Conservation (phyloP, 805 yeast species). For the Jamesozyma rosinii region DNA sequence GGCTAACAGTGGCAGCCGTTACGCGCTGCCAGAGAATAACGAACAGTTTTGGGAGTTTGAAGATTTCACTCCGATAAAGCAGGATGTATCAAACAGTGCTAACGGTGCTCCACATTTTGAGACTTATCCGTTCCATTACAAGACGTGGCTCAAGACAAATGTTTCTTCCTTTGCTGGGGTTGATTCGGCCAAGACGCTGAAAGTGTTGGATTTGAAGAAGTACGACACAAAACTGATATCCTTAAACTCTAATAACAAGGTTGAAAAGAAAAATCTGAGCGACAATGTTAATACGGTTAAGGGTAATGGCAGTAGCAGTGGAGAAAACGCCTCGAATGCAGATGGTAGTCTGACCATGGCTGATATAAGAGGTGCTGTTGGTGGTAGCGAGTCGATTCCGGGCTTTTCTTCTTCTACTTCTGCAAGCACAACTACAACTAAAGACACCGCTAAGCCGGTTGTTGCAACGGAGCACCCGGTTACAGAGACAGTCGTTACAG, state of each 20-base stretch:
- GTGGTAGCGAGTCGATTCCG: constrained; percentile 37
- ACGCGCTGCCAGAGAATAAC: constrained; percentile 8
- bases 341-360: constrained; percentile 34
- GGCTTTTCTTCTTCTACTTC: constrained; percentile 29
- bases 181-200: constrained; percentile 1
- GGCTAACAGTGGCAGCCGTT: constrained; percentile 16
- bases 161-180: not conserved
- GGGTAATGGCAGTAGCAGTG: not conserved
- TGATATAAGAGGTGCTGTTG: constrained; percentile 49
- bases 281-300: constrained; percentile 1
- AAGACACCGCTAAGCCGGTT: constrained; percentile 3
- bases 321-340: constrained; percentile 4
- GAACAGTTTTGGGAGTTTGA: constrained; percentile 27
- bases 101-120: constrained; percentile 4
- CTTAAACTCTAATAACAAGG: not conserved
- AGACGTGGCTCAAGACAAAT: constrained; percentile 19
- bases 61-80: constrained; percentile 24
- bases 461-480: not conserved
- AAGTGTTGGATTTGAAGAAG: constrained; percentile 33
- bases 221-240: constrained; percentile 22
- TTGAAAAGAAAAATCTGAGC: not conserved
- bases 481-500: not conserved
- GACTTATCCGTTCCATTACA: constrained; percentile 17
- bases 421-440: not conserved
- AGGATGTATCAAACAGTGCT: not conserved